Evolutionary conservation across 2,329 filamentous ascomycete species (phyloP), one percentile per base, ranked within the genome.

Genomic region (Elsinoe arachidis): DNA sequence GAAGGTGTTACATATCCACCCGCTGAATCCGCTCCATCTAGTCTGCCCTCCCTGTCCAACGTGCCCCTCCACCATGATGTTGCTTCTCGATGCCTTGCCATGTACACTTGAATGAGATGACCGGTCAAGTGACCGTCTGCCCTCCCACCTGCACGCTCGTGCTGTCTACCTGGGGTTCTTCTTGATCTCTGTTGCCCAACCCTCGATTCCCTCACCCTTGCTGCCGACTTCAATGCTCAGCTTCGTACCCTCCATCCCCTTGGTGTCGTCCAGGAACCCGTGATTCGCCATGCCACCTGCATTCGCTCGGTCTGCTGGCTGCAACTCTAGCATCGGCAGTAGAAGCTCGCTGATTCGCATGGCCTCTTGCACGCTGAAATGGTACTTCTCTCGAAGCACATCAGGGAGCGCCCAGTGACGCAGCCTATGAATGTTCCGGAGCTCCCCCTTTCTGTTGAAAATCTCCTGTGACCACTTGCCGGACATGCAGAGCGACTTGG

Each of bases 391-490:
- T 60, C 87, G 83, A 33, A 99, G 78, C 1, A 99, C 93, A 66
- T 97, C 92, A 0, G 91, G 84, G 5, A 99, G 77, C 0, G 91
- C 90, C 93, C 93, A 99, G 74, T 97, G 92, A 55, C 93, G 87
- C 62, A 99, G 80, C 44, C 93, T 84, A 72, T 97, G 93, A 66
- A 99, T 99, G 74, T 99, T 97, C 59, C 93, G 88, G 37, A 99
- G 81, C 71, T 99, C 93, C 65, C 93, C 93, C 73, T 96, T 95
- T 63, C 93, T 85, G 71, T 96, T 97, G 78, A 99, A 99, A 62
- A 99, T 99, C 71, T 97, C 93, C 72, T 96, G 92, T 12, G 87
- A 91, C 93, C 93, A 97, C 74, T 96, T 96, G 54, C 93, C 93
- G 1, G 88, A 87, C 56, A 96, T 81, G 72, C 90, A 96, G 52